Evolutionary conservation across 805 yeast genomes (phyloP), one percentile per base, ranked within the genome.

Genomic region (Diddensiella transvaalensis): DNA sequence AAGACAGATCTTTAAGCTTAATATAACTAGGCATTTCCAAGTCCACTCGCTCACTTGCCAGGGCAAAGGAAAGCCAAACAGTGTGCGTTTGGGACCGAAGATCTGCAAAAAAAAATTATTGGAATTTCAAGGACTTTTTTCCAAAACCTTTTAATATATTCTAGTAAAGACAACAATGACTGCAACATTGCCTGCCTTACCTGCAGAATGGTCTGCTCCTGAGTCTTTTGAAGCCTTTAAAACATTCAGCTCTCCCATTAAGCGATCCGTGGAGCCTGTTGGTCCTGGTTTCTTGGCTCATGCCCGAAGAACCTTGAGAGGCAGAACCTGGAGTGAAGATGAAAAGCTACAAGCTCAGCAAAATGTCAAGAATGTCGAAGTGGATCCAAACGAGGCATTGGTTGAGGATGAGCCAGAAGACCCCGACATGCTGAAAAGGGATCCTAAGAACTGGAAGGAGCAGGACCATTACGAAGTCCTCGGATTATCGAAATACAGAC

Each of bases 301-400:
- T 65, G 98, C 98, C 50, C 82, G 96, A 59, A 86, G 99, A 77
- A 80, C 95, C 47, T 76, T 90, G 60, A 83, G 96, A 73, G 96
- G 96, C 68, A 96, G 95, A 74, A 88, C 98, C 43, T 93, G 97
- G 96, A 88, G 97, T 48, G 98, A 93, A 72, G 93, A 80, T 64
- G 99, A 93, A 73, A 83, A 85, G 68, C 74, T 89, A 58, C 95
- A 90, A 77, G 96, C 96, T 52, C 95, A 84, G 66, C 82, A 80
- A 71, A 87, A 87, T 69, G 95, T 86, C 62, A 77, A 78, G 61
- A 70, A 71, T 49, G 79, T 80, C 53, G 95, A 86, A 60, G 84
- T 78, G 59, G 80, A 77, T 51, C 58, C 42, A 23, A 67, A 67
- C 46, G 76, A 67, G 56, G 71, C 61, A 48, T 83, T 82, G 58